Base-by-base conservation (phyloP, 768 basidiomycete species). In the Cystofilobasidium ferigula region DNA sequence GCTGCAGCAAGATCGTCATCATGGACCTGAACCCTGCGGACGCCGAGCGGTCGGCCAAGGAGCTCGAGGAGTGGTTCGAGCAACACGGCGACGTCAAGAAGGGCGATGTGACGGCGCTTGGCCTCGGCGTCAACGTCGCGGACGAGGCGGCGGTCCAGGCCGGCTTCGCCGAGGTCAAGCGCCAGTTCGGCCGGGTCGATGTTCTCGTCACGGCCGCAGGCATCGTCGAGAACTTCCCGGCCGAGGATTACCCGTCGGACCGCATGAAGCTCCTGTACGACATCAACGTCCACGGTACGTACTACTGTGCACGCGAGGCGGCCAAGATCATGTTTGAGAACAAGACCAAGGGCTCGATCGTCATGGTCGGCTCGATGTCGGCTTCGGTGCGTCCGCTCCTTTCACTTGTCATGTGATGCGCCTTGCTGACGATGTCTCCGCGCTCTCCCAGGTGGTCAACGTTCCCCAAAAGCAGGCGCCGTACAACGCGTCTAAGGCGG, bases 231-330 rank as follows among this genome's bases (percentile, higher is more conserved):
- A 93, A 92, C 78, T 88, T 86, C 76, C 78, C 88, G 42, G 89
- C 90, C 1, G 81, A 90, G 62, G 88, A 91, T 83, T 91, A 73
- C 73, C 82, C 77, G 10, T 16, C 28, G n/a, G 35, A 56, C 43
- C 64, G 61, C 20, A 60, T 57, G 32, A 59, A 67, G 48, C 57
- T 57, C 57, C 78, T 98, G 63, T 88, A 86, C 74, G 89, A 91
- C 72, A 84, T 97, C 79, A 97, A 97, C 73, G 88, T 97, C 48
- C 89, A 95, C 74, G 93, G 92, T 63, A 84, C 85, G 18, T 93
- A 89, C 79, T 94, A 86, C 78, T 94, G 91, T n/a, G 94, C 94
- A 13, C 85, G 94, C 32, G 92, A 97, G 76, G 93, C 88, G 2
- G 93, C 92, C 54, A 85, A 86, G 70, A 80, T 83, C 77, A 97